phyloP scores from a whole-genome alignment of 2,329 filamentous ascomycete genomes.

The Hysterium pulicare region DNA sequence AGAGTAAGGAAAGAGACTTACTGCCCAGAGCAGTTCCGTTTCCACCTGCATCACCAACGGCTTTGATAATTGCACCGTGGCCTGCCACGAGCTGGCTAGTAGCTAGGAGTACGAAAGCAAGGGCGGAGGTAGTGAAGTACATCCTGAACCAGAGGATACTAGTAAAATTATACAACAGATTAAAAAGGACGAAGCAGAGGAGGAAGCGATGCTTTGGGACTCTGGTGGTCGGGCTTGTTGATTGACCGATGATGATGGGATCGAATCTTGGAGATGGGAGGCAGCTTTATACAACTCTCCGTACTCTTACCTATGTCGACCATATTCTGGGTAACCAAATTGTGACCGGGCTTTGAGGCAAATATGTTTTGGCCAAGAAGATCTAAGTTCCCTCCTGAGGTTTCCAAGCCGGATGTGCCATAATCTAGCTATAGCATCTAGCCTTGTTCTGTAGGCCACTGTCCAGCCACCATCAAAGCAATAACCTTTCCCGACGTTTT shows the following conservation, averaged over 20 bases:
- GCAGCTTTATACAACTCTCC: background rate
- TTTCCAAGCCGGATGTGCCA: slow-evolving; percentile 18
- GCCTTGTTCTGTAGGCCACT: slow-evolving; percentile 4
- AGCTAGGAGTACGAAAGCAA: slow-evolving; percentile 51
- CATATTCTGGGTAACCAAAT: background rate
- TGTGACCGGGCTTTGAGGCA: no score
- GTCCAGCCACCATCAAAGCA: background rate
- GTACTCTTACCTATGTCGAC: slow-evolving; percentile 1
- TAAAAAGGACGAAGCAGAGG: slow-evolving; percentile 23
- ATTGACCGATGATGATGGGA: slow-evolving; percentile 21
- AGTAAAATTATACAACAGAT: slow-evolving; percentile 14
- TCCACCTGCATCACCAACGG: slow-evolving; percentile 57
- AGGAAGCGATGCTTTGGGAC: slow-evolving; percentile 33
- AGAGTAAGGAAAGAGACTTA: slow-evolving; percentile 17
- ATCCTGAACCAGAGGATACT: slow-evolving; percentile 38
- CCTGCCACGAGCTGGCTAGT: slow-evolving; percentile 56
- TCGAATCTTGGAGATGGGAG: no score
- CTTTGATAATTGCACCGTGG: slow-evolving; percentile 59
- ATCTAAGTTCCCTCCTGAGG: slow-evolving; percentile 12
- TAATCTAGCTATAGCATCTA: slow-evolving; percentile 9
- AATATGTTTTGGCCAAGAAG: slow-evolving; percentile 35
- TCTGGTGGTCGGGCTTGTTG: slow-evolving; percentile 32
- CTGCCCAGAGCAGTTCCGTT: slow-evolving; percentile 49
- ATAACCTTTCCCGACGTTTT: slow-evolving; percentile 5
- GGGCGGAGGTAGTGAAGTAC: slow-evolving; percentile 40